phyloP scores from a whole-genome alignment of 495 filamentous ascomycete genomes.

The Annulohypoxylon bovei region DNA sequence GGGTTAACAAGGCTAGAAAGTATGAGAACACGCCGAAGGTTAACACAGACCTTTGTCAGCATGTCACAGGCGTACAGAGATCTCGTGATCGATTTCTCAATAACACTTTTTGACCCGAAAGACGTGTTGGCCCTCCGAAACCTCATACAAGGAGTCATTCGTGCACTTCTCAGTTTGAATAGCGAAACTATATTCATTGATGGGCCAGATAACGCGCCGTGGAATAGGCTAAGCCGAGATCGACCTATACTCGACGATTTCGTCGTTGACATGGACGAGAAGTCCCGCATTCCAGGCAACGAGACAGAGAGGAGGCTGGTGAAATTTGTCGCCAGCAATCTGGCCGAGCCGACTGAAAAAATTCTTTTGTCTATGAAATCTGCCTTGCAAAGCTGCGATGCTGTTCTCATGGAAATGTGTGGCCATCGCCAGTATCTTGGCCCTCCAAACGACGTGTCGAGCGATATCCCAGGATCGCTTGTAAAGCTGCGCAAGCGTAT shows the following conservation, averaged over 20 bases:
- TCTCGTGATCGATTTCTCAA: slow-evolving; percentile 62
- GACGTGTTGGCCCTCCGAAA: slow-evolving; percentile 61
- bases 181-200: slow-evolving; percentile 57
- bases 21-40: slow-evolving; percentile 48
- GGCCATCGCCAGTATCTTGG: slow-evolving; percentile 56
- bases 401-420: slow-evolving; percentile 59
- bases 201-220: slow-evolving; percentile 16
- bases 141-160: slow-evolving; percentile 62
- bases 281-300: slow-evolving; percentile 1
- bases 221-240: neutral
- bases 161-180: slow-evolving; percentile 57
- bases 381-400: slow-evolving; percentile 56
- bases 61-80: slow-evolving; percentile 66
- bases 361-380: slow-evolving; percentile 58
- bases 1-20: slow-evolving; percentile 53
- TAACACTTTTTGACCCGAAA: slow-evolving; percentile 59
- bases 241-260: slow-evolving; percentile 30
- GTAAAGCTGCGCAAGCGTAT: slow-evolving; percentile 49
- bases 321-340: slow-evolving; percentile 51
- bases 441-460: slow-evolving; percentile 46
- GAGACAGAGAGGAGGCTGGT: slow-evolving; percentile 39
- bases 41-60: slow-evolving; percentile 61
- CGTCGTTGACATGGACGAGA: slow-evolving; percentile 51
- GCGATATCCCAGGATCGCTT: slow-evolving; percentile 47
- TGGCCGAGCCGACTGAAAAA: slow-evolving; percentile 57